A percentile compares a stretch with the other conserved stretches of the same genome.
Evolutionary conservation across 1,284 basidiomycete genomes (phyloP).

Genomic region (Fomitopsis betulina): DNA sequence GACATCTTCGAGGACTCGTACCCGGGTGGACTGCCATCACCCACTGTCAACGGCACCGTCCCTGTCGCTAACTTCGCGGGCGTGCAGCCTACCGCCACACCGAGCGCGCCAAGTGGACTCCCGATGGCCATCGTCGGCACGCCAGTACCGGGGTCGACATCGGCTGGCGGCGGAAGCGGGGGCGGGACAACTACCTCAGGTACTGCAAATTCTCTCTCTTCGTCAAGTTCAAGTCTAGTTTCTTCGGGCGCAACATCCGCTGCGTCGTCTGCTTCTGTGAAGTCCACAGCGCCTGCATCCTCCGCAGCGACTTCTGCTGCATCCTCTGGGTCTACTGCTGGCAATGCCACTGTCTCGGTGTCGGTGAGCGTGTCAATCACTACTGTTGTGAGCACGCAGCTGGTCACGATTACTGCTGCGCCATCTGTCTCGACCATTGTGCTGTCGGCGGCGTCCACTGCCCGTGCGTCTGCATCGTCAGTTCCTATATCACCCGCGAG

Average conservation of each 20-base stretch:
- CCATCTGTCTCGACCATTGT: background rate
- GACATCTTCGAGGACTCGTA: conserved; percentile 56
- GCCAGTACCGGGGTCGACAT: background rate
- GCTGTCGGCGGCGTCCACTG: background rate
- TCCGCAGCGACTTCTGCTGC: background rate
- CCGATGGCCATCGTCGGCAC: conserved; percentile 2
- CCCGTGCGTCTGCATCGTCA: background rate
- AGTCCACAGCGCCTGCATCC: background rate
- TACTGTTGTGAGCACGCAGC: conserved; percentile 16
- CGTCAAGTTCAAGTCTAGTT: conserved; percentile 4
- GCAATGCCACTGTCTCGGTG: background rate
- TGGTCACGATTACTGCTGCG: conserved; percentile 15
- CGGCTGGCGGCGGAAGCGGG: background rate
- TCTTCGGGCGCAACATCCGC: background rate
- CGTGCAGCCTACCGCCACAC: conserved; percentile 4
- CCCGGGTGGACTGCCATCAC: conserved; percentile 19
- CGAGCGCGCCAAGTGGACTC: conserved; percentile 1
- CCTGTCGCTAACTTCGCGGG: conserved; percentile 10
- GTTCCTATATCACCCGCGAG: background rate
- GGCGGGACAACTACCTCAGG: background rate
- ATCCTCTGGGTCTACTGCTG: background rate
- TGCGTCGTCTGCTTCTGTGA: conserved; percentile 5
- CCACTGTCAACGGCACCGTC: conserved; percentile 17
- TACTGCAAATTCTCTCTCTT: background rate
- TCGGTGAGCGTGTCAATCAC: conserved; percentile 8